These are phyloP conservation scores for Fusarium pseudonygamai DNA, from an alignment of 2,329 filamentous ascomycete genomes.

Conservation along the genomic window DNA sequence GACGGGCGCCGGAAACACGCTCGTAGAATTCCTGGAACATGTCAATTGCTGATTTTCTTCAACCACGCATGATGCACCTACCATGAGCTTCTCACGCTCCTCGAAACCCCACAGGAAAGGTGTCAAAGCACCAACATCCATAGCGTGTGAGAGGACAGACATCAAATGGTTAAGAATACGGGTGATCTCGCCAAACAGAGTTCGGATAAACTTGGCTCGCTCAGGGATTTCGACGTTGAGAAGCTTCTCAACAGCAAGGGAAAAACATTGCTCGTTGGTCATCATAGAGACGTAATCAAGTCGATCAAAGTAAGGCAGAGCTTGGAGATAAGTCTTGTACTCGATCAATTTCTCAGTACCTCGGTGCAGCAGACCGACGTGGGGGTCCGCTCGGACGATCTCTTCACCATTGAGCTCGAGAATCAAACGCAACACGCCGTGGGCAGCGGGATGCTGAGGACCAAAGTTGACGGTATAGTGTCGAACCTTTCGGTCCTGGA, in stretches of 20 bases:
- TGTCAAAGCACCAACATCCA: constrained; percentile 98
- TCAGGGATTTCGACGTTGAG: constrained; percentile 96
- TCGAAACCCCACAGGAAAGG: constrained; percentile 99
- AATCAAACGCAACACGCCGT: constrained; percentile 97
- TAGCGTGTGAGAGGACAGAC: constrained; percentile 96
- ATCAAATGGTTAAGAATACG: constrained; percentile 96
- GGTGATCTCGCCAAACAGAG: constrained; percentile 94
- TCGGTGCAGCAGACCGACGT: constrained; percentile 94
- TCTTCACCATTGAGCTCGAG: constrained; percentile 98
- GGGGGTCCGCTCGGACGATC: constrained; percentile 94
- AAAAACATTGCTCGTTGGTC: constrained; percentile 99
- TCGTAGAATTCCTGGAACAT: constrained; percentile 92
- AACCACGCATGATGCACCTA: constrained; percentile 55
- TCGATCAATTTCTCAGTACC: constrained; percentile 99
- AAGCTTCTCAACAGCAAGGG: constrained; percentile 95
- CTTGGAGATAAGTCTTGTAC: constrained; percentile 99
- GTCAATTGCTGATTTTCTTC: constrained; percentile 7
- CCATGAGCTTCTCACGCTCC: constrained; percentile 99
- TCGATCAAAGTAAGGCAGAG: constrained; percentile 97
- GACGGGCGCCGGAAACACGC: constrained; percentile 95
- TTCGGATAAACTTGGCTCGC: constrained; percentile 96
- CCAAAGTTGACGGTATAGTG: constrained; percentile 99
- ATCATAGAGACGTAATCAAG: constrained; percentile 99
- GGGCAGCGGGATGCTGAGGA: constrained; percentile 96
- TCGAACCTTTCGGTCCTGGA: constrained; percentile 82